These are phyloP conservation scores for Sarocladium oryzae DNA, from an alignment of 2,329 filamentous ascomycete genomes.

Conservation along the genomic window DNA sequence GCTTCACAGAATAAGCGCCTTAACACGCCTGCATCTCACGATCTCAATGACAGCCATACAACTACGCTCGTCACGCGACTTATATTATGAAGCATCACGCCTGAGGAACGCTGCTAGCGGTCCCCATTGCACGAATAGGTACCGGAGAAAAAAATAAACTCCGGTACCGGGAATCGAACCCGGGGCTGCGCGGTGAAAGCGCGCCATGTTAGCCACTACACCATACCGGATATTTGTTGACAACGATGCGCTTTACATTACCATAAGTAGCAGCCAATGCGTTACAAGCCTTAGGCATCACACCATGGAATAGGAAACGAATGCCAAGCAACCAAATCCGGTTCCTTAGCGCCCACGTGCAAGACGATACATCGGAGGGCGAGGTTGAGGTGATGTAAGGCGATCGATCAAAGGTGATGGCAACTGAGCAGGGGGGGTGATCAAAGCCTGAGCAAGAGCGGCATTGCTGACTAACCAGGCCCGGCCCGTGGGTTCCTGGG, in stretches of 20 bases:
- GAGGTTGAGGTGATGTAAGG: background rate
- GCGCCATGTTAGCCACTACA: too few species aligned
- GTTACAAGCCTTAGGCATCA: background rate
- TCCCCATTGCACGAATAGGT: background rate
- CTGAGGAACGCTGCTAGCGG: slow-evolving; percentile 3
- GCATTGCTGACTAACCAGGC: background rate
- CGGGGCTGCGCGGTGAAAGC: background rate
- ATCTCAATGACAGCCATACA: slow-evolving; percentile 4
- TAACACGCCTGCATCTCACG: slow-evolving; percentile 4
- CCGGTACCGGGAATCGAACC: slow-evolving; percentile 11
- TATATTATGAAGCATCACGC: background rate
- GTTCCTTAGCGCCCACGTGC: background rate
- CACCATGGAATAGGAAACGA: background rate
- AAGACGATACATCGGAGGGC: background rate
- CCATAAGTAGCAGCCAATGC: background rate
- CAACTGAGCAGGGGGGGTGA: background rate
- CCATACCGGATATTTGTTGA: slow-evolving; percentile 6
- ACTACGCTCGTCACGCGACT: slow-evolving; percentile 1
- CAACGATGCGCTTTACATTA: background rate
- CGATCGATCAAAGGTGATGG: slow-evolving; percentile 1
- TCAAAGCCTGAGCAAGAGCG: background rate
- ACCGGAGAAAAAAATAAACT: background rate
- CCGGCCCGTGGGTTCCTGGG: background rate
- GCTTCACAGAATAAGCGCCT: background rate
- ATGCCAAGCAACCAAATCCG: background rate